Evolutionary conservation across 164 flowering plant species (phyloP).

Genomic region (Piper longum): DNA sequence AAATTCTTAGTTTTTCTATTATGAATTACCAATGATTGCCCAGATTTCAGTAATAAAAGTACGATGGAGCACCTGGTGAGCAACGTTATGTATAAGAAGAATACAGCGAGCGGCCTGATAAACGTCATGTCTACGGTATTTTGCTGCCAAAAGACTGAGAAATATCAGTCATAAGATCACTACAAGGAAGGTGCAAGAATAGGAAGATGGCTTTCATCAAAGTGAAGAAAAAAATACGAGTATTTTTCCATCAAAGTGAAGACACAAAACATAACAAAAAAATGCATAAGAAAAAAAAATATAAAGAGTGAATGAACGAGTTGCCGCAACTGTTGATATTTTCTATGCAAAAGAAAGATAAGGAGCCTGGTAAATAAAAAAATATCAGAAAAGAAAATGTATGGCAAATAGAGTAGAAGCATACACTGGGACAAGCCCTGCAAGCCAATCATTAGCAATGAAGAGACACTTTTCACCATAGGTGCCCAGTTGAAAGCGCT

Average conservation of each 20-base stretch:
- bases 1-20: no score
- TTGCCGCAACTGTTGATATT: background rate
- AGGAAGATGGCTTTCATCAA: background rate
- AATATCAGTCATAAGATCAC: background rate
- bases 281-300: background rate
- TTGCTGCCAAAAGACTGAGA: constrained; percentile 75
- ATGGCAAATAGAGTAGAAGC: constrained; percentile 10
- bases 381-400: background rate
- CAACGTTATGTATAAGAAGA: constrained; percentile 84
- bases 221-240: no score
- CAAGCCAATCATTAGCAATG: constrained; percentile 96
- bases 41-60: background rate
- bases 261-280: background rate
- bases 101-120: constrained; percentile 78
- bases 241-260: background rate
- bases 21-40: background rate
- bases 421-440: constrained; percentile 90
- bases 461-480: constrained; percentile 88
- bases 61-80: constrained; percentile 43
- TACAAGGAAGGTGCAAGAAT: background rate
- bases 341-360: background rate
- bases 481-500: constrained; percentile 77
- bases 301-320: background rate
- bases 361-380: background rate
- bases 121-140: constrained; percentile 80